Evolutionary conservation across 1,284 basidiomycete species (phyloP).

Genomic region (Tilletia caries): DNA sequence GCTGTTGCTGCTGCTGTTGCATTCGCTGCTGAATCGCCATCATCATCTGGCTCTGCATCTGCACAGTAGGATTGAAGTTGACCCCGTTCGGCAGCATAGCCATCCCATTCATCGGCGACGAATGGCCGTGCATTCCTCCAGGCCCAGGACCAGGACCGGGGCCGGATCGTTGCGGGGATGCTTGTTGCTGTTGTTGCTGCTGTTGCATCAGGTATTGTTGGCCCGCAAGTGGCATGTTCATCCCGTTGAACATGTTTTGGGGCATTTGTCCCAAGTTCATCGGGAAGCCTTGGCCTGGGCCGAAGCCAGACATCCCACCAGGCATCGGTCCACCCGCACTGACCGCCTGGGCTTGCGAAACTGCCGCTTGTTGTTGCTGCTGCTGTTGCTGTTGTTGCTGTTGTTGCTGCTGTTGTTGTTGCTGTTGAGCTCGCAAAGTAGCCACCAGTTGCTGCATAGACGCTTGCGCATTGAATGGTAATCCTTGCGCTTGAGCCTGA

Average conservation of each 20-base stretch:
- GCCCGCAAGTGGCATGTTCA: conserved; percentile 6
- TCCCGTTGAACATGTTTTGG: background rate
- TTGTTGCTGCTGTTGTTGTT: conserved; percentile 37
- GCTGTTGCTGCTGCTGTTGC: background rate
- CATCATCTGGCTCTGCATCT: conserved; percentile 9
- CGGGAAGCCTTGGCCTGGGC: background rate
- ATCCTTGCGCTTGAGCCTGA: conserved; percentile 2
- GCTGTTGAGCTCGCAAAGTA: conserved; percentile 17
- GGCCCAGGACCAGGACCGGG: background rate
- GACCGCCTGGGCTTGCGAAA: conserved; percentile 5
- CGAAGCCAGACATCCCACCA: background rate
- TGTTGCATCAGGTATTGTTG: background rate
- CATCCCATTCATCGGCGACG: conserved; percentile 5
- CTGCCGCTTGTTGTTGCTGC: conserved; percentile 21
- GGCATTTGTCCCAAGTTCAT: background rate
- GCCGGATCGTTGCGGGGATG: background rate
- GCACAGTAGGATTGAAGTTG: background rate
- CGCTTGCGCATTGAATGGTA: conserved; percentile 4
- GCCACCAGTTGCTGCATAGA: conserved; percentile 4
- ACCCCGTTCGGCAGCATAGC: conserved; percentile 8
- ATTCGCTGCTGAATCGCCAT: background rate
- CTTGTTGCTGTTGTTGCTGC: conserved; percentile 1
- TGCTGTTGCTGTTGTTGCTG: conserved; percentile 23
- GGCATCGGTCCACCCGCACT: background rate
- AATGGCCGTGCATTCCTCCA: background rate